Percentiles rank a stretch among this genome's conserved stretches.
These are phyloP conservation scores for Infundibulicybe gibba DNA, from an alignment of 768 basidiomycete species.

Conservation along the genomic window DNA sequence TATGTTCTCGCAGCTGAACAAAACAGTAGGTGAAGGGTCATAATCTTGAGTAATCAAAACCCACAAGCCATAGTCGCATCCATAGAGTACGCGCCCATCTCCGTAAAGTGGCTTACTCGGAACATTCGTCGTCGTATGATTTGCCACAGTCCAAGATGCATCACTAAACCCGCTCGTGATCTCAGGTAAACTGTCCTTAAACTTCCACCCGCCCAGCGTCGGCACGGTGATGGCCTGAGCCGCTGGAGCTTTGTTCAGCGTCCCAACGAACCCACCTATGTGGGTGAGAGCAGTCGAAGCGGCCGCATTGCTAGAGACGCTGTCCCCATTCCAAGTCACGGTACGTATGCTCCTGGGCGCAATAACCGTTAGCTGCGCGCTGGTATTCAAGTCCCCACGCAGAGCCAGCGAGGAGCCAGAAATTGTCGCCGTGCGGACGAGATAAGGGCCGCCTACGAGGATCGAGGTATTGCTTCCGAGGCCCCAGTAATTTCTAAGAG, in stretches of 20 bases:
- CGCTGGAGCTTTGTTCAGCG: conserved; percentile 30
- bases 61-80: conserved; percentile 85
- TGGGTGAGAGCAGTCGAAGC: conserved; percentile 25
- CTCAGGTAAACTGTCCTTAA: conserved; percentile 74
- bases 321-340: conserved; percentile 74
- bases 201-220: conserved; percentile 66
- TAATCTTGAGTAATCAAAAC: conserved; percentile 16
- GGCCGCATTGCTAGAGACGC: conserved; percentile 28
- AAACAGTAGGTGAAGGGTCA: not conserved
- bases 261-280: conserved; percentile 46
- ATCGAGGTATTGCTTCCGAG: conserved; percentile 70
- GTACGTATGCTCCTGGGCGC: conserved; percentile 47
- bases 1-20: conserved; percentile 72
- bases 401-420: conserved; percentile 50
- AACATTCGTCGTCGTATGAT: conserved; percentile 73
- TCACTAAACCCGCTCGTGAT: conserved; percentile 56
- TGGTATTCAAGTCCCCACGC: conserved; percentile 64
- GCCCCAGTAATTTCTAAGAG: conserved; percentile 63
- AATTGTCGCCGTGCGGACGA: conserved; percentile 55
- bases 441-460: conserved; percentile 62
- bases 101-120: conserved; percentile 68
- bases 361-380: conserved; percentile 58
- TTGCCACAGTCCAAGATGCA: conserved; percentile 57
- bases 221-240: conserved; percentile 36
- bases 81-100: conserved; percentile 76